Percentiles rank a stretch among this genome's conserved stretches.
These are phyloP conservation scores for Cetradonia linearis DNA, from an alignment of 495 filamentous ascomycete species.

Conservation along the genomic window DNA sequence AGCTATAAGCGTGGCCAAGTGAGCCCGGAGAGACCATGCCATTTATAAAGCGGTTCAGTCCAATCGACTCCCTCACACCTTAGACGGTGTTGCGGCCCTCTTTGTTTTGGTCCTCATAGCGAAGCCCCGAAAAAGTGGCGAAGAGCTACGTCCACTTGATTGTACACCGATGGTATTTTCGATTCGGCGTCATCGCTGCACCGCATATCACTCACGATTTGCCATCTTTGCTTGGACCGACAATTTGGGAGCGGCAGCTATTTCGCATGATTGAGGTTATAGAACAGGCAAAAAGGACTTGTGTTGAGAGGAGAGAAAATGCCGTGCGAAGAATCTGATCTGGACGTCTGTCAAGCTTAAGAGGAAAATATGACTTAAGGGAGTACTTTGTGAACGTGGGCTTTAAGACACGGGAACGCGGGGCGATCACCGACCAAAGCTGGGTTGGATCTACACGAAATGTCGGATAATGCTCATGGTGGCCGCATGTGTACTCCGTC, in stretches of 20 bases:
- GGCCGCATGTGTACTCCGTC: neutral
- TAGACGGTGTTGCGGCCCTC: neutral
- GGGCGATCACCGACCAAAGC: neutral
- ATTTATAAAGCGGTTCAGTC: neutral
- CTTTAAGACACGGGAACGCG: neutral
- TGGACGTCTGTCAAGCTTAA: neutral
- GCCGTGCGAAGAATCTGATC: neutral
- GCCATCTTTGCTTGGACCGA: neutral
- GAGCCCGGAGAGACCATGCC: neutral
- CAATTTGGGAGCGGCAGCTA: neutral
- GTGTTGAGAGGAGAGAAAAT: neutral
- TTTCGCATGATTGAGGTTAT: neutral
- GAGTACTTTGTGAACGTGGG: neutral
- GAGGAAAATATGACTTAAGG: neutral
- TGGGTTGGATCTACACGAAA: neutral
- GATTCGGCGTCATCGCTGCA: neutral
- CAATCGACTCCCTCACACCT: neutral
- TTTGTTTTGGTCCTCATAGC: neutral
- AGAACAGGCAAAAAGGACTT: neutral
- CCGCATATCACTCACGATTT: neutral
- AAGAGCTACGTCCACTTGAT: neutral
- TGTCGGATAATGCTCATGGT: neutral
- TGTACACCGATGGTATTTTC: neutral
- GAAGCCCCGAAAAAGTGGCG: neutral
- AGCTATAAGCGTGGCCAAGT: neutral